Base-by-base conservation (phyloP, 176 grass and related monocot species). In the Musa schizocarpa region DNA sequence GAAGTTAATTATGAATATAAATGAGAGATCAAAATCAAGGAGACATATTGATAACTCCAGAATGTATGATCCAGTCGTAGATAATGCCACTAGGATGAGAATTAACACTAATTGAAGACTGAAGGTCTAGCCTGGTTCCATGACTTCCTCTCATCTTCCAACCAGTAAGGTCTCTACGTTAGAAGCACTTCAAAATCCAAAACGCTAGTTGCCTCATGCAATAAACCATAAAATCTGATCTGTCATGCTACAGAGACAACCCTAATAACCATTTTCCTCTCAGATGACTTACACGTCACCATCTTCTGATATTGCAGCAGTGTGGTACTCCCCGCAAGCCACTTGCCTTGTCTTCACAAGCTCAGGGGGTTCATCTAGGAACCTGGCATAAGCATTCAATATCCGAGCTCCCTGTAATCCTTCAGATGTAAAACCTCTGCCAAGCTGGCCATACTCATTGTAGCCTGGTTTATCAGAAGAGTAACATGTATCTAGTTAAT, bases 361-460 rank as follows among this genome's bases (percentile, higher is more conserved):
- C 74, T 98, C 90, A 13, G 94, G 93, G 69, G 90, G 75, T 13
- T 98, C 94, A 83, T 98, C 94, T 77, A 93, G 86, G 85, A 90
- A 98, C 74, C 78, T 98, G 81, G 90, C 88, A 85, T 91, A 98
- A 79, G 80, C 88, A 87, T 76, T 89, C 87, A 98, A 80, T 69
- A 98, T 74, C 76, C 75, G 69, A 82, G 90, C 88, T 85, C 88
- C 86, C 82, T 98, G 94, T 63, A 98, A 81, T 83, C 94, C 94
- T 85, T 93, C 80, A 85, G 81, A 93, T 75, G 94, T 98, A 80
- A 80, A 83, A 76, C 94, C 94, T 93, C 90, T 98, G 80, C 94
- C 94, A 79, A 91, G 88, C 88, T 98, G 94, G 81, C 94, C 94
- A 80, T 84, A 87, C 72, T 98, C 94, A 91, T 98, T 98, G 84